These are phyloP conservation scores for Flaveria bidentis DNA, from an alignment of 129 eudicot genomes.

Conservation along the genomic window DNA sequence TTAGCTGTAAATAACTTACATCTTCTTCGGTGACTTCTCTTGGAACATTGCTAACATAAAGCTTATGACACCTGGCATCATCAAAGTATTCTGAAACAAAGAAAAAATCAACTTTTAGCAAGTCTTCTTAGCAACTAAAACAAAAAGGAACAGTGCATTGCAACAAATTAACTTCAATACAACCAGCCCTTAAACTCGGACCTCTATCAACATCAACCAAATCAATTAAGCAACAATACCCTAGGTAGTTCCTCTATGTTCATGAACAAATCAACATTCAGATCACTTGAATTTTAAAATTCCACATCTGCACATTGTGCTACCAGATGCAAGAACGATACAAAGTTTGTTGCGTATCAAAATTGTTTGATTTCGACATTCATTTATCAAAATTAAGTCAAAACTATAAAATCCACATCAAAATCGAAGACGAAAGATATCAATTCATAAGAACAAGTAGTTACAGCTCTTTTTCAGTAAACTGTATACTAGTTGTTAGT, in stretches of 20 bases:
- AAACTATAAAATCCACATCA: not conserved
- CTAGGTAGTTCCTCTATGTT: slow-evolving; percentile 17
- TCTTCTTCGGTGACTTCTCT: slow-evolving; percentile 52
- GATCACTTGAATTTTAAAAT: not conserved
- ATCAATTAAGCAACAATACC: slow-evolving; percentile 6
- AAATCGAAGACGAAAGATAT: not conserved
- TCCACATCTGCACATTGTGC: not conserved
- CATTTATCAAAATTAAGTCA: not conserved
- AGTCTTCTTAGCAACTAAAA: slow-evolving; percentile 1
- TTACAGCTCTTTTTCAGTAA: no score
- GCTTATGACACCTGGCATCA: slow-evolving; percentile 50
- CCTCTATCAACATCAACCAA: not conserved
- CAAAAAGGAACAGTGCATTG: not conserved
- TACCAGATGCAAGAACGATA: not conserved
- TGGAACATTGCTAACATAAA: slow-evolving; percentile 59
- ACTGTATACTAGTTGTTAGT: not conserved
- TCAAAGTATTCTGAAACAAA: slow-evolving; percentile 41
- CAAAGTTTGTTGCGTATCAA: not conserved
- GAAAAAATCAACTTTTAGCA: slow-evolving; percentile 16
- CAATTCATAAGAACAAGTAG: no score
- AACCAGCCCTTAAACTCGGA: not conserved
- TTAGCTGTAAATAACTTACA: slow-evolving; percentile 44
- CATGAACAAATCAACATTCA: slow-evolving; percentile 5
- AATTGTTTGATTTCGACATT: not conserved
- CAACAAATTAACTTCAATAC: slow-evolving; percentile 7